phyloP scores from a whole-genome alignment of 2,329 filamentous ascomycete species.

The Cladorrhinum sp. region DNA sequence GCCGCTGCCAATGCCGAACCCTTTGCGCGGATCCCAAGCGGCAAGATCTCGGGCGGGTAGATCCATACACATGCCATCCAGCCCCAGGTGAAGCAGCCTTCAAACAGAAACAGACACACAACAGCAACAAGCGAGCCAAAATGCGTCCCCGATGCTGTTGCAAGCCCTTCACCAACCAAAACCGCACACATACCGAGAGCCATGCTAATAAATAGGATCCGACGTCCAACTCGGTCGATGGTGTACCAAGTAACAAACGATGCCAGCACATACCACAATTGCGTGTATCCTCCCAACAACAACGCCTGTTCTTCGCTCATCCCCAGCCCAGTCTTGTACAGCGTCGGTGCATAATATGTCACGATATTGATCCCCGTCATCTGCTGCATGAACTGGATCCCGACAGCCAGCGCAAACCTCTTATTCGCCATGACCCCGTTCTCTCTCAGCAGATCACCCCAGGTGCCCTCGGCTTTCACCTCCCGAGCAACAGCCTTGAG shows the following conservation, averaged over 20 bases:
- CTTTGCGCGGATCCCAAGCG: constrained; percentile 49
- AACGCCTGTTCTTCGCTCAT: constrained; percentile 38
- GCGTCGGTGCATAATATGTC: constrained; percentile 45
- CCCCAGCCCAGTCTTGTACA: constrained; percentile 37
- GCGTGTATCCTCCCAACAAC: constrained; percentile 49
- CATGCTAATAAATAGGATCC: constrained; percentile 44
- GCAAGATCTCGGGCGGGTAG: constrained; percentile 56
- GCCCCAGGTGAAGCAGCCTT: constrained; percentile 51
- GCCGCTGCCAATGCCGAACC: constrained; percentile 60
- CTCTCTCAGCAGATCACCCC: constrained; percentile 26
- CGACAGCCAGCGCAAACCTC: constrained; percentile 25
- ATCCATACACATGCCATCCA: constrained; percentile 58
- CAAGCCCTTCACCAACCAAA: constrained; percentile 50
- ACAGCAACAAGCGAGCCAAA: constrained; percentile 49
- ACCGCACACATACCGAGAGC: constrained; percentile 21
- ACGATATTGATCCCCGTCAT: constrained; percentile 44
- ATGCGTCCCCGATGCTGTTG: constrained; percentile 63
- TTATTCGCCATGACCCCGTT: constrained; percentile 13
- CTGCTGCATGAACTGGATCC: constrained; percentile 30
- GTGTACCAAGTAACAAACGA: constrained; percentile 55
- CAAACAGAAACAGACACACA: constrained; percentile 49
- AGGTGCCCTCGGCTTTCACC: constrained; percentile 20
- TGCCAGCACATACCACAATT: constrained; percentile 56
- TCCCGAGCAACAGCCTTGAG: constrained; percentile 19
- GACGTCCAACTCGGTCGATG: constrained; percentile 44